These are phyloP conservation scores for Kazachstania sp. DNA, from an alignment of 1,139 yeast genomes.

Conservation along the genomic window DNA sequence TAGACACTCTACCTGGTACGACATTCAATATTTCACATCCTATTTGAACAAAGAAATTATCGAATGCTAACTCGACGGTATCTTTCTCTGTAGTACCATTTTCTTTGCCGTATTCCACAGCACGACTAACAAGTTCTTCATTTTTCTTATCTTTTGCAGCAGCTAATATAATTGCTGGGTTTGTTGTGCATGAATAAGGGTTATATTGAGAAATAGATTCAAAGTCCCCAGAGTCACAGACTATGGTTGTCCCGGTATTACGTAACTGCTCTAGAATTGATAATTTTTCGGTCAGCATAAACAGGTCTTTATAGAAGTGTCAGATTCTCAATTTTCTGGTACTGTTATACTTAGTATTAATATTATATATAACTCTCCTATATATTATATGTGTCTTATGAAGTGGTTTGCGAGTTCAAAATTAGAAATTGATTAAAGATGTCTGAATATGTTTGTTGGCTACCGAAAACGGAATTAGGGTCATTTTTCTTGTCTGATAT, in stretches of 20 bases:
- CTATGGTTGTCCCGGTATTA: slow-evolving; percentile 90
- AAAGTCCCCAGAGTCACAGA: slow-evolving; percentile 97
- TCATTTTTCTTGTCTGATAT: no score
- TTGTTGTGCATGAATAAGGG: slow-evolving; percentile 98
- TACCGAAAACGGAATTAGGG: no score
- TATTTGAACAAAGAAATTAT: slow-evolving; percentile 86
- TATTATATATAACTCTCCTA: no score
- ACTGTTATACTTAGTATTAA: no score
- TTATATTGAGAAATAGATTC: slow-evolving; percentile 94
- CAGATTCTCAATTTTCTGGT: slow-evolving; percentile 7
- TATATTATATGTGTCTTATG: no score
- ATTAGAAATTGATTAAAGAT: no score
- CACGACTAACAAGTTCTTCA: slow-evolving; percentile 78
- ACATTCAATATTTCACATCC: slow-evolving; percentile 86
- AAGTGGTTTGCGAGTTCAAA: no score
- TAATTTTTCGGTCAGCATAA: background rate
- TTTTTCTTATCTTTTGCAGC: slow-evolving; percentile 88
- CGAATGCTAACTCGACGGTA: slow-evolving; percentile 69
- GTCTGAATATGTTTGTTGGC: no score
- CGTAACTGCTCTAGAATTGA: slow-evolving; percentile 87
- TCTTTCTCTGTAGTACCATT: slow-evolving; percentile 49
- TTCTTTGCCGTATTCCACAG: slow-evolving; percentile 74
- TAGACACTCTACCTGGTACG: slow-evolving; percentile 97
- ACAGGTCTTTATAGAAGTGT: slow-evolving; percentile 10
- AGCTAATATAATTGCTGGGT: slow-evolving; percentile 93